A percentile compares a stretch with the other conserved stretches of the same genome.
phyloP scores from a whole-genome alignment of 2,329 filamentous ascomycete species.

The Nemania sp. region DNA sequence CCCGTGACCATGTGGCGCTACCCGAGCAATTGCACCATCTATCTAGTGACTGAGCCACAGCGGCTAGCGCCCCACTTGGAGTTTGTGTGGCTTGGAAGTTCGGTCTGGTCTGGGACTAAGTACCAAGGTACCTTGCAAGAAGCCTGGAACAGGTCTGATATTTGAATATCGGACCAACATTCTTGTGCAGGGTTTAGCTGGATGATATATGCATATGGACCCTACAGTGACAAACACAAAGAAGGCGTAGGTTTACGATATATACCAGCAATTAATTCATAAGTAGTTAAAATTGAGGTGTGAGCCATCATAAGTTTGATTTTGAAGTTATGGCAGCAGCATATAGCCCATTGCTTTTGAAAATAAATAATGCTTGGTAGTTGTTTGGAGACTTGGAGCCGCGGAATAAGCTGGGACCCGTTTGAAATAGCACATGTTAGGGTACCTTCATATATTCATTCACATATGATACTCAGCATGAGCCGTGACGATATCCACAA shows the following conservation, averaged over 20 bases:
- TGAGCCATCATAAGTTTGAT: background rate
- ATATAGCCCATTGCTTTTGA: background rate
- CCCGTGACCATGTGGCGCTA: conserved; percentile 16
- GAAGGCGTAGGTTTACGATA: conserved; percentile 6
- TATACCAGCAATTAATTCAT: conserved; percentile 23
- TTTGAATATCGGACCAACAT: conserved; percentile 15
- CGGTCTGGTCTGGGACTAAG: background rate
- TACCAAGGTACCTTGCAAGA: conserved; percentile 10
- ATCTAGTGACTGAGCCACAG: conserved; percentile 15
- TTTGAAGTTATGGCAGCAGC: background rate
- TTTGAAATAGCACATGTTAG: background rate
- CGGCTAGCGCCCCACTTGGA: conserved; percentile 2
- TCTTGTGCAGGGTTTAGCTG: conserved; percentile 15
- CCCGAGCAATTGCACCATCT: background rate
- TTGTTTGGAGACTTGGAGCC: conserved; percentile 8
- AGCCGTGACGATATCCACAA: conserved; percentile 6
- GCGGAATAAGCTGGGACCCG: background rate
- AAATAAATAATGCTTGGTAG: background rate
- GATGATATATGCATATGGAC: conserved; percentile 13
- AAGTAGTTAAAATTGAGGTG: conserved; percentile 5
- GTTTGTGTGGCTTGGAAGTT: conserved; percentile 4
- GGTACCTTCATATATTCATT: background rate
- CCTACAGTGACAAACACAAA: conserved; percentile 24
- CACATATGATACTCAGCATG: background rate
- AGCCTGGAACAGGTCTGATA: conserved; percentile 7